A percentile compares a stretch with the other conserved stretches of the same genome.
phyloP scores from a whole-genome alignment of 2,329 filamentous ascomycete species.

The Pseudogymnoascus sp. region DNA sequence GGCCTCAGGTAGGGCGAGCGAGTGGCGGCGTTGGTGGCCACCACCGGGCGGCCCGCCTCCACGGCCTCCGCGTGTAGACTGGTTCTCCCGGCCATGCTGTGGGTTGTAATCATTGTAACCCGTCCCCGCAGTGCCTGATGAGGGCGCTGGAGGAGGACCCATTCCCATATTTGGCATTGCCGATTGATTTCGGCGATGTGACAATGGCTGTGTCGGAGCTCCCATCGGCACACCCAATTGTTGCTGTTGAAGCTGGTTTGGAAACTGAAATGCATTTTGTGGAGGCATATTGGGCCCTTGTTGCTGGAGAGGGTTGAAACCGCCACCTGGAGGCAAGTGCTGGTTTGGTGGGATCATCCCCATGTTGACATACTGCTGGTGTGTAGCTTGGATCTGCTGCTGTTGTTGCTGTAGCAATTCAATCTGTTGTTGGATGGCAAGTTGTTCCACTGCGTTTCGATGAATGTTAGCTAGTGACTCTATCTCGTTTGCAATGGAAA shows the following conservation, averaged over 20 bases:
- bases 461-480: conserved; percentile 12
- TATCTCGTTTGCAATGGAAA: background rate
- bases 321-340: conserved; percentile 59
- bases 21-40: conserved; percentile 90
- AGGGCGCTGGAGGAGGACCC: conserved; percentile 83
- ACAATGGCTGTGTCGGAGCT: conserved; percentile 65
- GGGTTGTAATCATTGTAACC: conserved; percentile 65
- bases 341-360: conserved; percentile 86
- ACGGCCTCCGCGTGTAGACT: conserved; percentile 60
- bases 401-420: conserved; percentile 96
- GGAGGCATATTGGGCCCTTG: conserved; percentile 71
- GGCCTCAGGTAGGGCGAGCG: conserved; percentile 85
- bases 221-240: conserved; percentile 66
- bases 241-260: conserved; percentile 64
- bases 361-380: conserved; percentile 97
- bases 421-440: conserved; percentile 96
- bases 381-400: conserved; percentile 91
- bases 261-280: conserved; percentile 83
- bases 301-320: conserved; percentile 70
- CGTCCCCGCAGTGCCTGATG: conserved; percentile 72
- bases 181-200: conserved; percentile 97
- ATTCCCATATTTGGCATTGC: conserved; percentile 87
- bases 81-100: conserved; percentile 48
- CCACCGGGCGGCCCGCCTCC: conserved; percentile 58
- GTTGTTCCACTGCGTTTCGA: conserved; percentile 70